Evolutionary conservation across 192 early-diverging fungal genomes (phyloP), one percentile per base, ranked within the genome.

Genomic region (Haplosporangium gracile): DNA sequence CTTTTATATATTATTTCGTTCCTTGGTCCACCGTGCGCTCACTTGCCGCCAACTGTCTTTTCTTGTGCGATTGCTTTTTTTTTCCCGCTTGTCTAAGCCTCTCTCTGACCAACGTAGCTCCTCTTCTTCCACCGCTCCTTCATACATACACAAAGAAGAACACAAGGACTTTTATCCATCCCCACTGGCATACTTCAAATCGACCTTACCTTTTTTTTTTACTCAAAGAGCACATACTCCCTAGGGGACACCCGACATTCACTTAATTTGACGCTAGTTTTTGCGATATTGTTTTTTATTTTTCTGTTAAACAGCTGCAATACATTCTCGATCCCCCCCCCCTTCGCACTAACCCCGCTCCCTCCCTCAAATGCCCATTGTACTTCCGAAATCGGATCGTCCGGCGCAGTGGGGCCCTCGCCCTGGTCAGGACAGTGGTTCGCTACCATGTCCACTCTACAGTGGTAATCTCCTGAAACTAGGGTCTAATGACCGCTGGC

Each of bases 381-480:
- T 39, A 71, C 34, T 71, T 24, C 40, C 39, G 34, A 71, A 71
- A 42, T 42, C 24, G 38, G 36, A 38, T 10, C 70, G n/a, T 42
- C 36, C 16, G 22, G 36, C 36, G 24, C 70, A 55, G 47, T 24
- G 53, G 32, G 53, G 29, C 15, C 32, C 51, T 8, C 32, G 74
- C 65, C 15, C 38, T 29, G 72, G 53, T 26, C 68, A 24, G 20
- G 77, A 78, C 45, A 69, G 51, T 40, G 63, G 53, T 24, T 39
- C 83, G 10, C 18, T 69, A 9, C 74, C 78, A 7, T 77, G 57
- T 70, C 75, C 78, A 42, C 24, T 77, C 13, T 85, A 80, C 38
- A 85, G 78, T 74, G 83, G 83, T 3, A 70, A 80, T 36, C 63
- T 85, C 2, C 51, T 79, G 15, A 83, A 83, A 51, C 77, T 78